A percentile compares a stretch with the other conserved stretches of the same genome.
These are phyloP conservation scores for Pseudogymnoascus sp. DNA, from an alignment of 2,329 filamentous ascomycete genomes.

Conservation along the genomic window DNA sequence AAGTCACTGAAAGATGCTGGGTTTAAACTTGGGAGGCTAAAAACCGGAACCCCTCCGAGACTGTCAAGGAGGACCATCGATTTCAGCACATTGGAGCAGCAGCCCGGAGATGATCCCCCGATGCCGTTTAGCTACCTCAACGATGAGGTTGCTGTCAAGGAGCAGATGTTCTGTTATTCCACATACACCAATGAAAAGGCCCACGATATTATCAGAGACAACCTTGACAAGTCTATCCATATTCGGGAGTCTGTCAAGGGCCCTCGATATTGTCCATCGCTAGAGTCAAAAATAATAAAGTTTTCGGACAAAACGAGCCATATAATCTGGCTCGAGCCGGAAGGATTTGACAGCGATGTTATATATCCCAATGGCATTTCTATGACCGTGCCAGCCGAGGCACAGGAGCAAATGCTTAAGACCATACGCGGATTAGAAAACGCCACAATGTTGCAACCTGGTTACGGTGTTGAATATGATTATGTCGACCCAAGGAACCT, in stretches of 20 bases:
- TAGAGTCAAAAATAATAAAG: conserved; percentile 87
- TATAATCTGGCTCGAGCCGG: conserved; percentile 93
- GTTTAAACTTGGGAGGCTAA: conserved; percentile 80
- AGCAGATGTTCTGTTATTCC: conserved; percentile 77
- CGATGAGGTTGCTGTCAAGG: conserved; percentile 62
- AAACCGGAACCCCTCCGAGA: conserved; percentile 91
- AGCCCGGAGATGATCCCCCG: conserved; percentile 77
- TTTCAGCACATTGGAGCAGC: conserved; percentile 60
- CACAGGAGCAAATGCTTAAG: conserved; percentile 74
- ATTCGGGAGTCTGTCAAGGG: conserved; percentile 93
- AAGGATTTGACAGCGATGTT: conserved; percentile 82
- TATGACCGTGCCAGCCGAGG: conserved; percentile 88
- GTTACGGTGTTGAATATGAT: conserved; percentile 97
- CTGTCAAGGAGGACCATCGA: conserved; percentile 76
- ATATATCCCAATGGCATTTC: conserved; percentile 96
- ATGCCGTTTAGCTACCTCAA: conserved; percentile 89
- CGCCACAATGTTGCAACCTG: conserved; percentile 84
- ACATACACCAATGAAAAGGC: conserved; percentile 79
- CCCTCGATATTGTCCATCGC: conserved; percentile 86
- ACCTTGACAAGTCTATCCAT: conserved; percentile 93
- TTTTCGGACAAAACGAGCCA: conserved; percentile 75
- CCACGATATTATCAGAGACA: conserved; percentile 75
- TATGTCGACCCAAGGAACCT: conserved; percentile 91
- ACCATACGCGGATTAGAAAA: conserved; percentile 84
- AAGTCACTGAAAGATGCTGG: conserved; percentile 82